A percentile compares a stretch with the other conserved stretches of the same genome.
phyloP scores from a whole-genome alignment of 225 moss, liverwort and hornwort genomes.

The Anthoceros angustus region DNA sequence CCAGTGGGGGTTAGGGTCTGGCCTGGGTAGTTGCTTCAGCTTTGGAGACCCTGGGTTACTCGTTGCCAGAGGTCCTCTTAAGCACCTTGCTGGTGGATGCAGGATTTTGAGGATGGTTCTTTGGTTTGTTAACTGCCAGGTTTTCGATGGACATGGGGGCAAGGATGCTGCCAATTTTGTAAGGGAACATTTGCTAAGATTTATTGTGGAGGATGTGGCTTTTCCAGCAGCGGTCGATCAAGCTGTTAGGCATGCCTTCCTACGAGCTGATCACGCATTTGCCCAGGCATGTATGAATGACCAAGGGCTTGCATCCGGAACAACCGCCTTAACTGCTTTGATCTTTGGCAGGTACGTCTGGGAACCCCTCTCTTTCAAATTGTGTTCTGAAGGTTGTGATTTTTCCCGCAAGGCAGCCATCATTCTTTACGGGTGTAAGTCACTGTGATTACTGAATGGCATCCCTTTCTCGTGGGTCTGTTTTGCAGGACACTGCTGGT shows the following conservation, averaged over 20 bases:
- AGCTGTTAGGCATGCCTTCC: conserved; percentile 71
- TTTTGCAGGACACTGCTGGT: conserved; percentile 61
- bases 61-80: background rate
- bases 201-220: conserved; percentile 48
- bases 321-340: conserved; percentile 68
- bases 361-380: background rate
- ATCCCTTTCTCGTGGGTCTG: background rate
- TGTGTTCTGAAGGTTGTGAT: background rate
- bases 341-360: conserved; percentile 62
- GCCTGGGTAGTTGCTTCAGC: background rate
- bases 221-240: conserved; percentile 46
- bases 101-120: background rate
- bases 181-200: conserved; percentile 51
- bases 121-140: conserved; percentile 25
- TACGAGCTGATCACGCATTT: conserved; percentile 49
- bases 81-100: background rate
- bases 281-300: conserved; percentile 40
- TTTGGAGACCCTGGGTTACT: conserved; percentile 6
- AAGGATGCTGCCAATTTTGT: conserved; percentile 68
- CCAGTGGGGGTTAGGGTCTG: too few relatives aligned
- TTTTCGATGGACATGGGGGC: conserved; percentile 90
- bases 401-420: background rate
- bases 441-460: background rate
- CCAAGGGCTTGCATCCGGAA: conserved; percentile 50
- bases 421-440: background rate